Conservation (phyloP, 306 rosid species). For the Rosa lucieae region DNA sequence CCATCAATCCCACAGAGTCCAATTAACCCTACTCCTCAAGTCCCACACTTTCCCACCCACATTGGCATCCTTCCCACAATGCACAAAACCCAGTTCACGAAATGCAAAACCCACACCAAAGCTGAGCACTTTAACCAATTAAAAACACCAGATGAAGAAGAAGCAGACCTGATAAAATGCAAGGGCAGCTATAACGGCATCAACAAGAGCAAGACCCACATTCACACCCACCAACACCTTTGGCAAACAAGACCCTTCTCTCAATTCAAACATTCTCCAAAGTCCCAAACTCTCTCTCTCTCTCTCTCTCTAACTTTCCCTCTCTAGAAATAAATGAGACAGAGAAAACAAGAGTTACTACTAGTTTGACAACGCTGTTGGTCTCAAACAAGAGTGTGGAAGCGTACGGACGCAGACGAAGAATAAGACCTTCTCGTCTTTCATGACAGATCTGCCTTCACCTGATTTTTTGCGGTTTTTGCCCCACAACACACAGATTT, state of each 20-base stretch:
- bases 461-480: constrained; percentile 7
- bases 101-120: constrained; percentile 5
- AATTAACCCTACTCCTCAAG: constrained; percentile 12
- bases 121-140: background rate
- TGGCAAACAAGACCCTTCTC: constrained; percentile 62
- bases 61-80: constrained; percentile 24
- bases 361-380: constrained; percentile 3
- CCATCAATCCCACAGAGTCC: constrained; percentile 17
- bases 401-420: constrained; percentile 25
- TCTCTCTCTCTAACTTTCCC: constrained; percentile 8
- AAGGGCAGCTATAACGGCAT: constrained; percentile 56
- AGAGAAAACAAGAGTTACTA: background rate
- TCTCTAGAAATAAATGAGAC: constrained; percentile 1
- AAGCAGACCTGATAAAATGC: constrained; percentile 72
- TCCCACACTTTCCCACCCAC: constrained; percentile 7
- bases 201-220: constrained; percentile 67
- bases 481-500: constrained; percentile 13
- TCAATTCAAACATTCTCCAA: constrained; percentile 50
- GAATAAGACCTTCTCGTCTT: constrained; percentile 14
- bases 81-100: constrained; percentile 15
- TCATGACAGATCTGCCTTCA: constrained; percentile 36
- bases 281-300: constrained; percentile 13
- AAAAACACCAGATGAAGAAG: background rate
- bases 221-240: constrained; percentile 47
- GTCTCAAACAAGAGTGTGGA: constrained; percentile 20